phyloP scores from a whole-genome alignment of 768 basidiomycete genomes.

The Chalciporus chontae region DNA sequence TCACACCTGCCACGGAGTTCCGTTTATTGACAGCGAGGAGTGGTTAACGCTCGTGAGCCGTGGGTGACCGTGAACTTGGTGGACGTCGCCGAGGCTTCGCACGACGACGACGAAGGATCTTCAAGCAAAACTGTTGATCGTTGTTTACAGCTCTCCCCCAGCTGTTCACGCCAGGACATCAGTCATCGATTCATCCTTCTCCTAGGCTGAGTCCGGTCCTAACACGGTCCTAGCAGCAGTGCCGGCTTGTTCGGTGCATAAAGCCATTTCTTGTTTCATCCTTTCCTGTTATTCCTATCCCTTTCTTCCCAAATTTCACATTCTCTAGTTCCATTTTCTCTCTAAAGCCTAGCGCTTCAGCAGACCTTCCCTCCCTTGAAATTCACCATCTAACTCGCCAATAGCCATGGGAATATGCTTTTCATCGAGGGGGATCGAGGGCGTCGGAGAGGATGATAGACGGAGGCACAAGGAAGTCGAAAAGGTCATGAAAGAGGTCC shows the following conservation, averaged over 20 bases:
- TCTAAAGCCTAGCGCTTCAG: constrained; percentile 16
- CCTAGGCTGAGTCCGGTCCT: too few relatives aligned
- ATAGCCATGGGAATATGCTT: constrained; percentile 72
- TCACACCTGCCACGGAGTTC: neutral
- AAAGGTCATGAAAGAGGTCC: constrained; percentile 72
- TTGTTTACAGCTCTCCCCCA: too few relatives aligned
- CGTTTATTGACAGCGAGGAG: too few relatives aligned
- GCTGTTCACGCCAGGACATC: too few relatives aligned
- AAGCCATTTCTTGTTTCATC: neutral
- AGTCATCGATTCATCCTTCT: too few relatives aligned
- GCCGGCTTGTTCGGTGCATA: neutral
- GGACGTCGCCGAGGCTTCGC: neutral
- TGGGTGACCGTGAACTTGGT: neutral
- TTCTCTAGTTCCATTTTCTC: neutral
- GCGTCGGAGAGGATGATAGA: constrained; percentile 68
- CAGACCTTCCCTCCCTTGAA: constrained; percentile 3
- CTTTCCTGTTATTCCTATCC: neutral
- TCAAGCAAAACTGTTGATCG: constrained; percentile 17
- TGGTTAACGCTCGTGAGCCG: neutral
- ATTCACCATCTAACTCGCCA: constrained; percentile 1
- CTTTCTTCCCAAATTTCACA: neutral
- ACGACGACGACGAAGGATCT: neutral
- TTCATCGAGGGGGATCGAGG: constrained; percentile 53
- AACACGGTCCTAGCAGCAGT: too few relatives aligned
- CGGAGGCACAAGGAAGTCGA: constrained; percentile 65